phyloP scores from a whole-genome alignment of 2,329 filamentous ascomycete genomes.

The Curvularia verruculosa region DNA sequence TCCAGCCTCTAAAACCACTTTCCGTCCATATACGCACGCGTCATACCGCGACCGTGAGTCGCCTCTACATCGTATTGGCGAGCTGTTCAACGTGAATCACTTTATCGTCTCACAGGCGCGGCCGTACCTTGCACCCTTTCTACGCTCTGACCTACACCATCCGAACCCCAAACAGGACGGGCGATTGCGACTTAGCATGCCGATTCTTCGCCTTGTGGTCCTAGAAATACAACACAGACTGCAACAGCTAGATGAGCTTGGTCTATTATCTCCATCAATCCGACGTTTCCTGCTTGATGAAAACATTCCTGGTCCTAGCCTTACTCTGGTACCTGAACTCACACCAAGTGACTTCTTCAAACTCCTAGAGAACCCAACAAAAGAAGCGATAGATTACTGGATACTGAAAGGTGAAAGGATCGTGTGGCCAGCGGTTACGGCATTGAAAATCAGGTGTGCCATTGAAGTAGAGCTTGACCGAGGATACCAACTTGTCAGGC shows the following conservation, averaged over 20 bases:
- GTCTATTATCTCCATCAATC: slow-evolving; percentile 71
- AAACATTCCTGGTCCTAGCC: slow-evolving; percentile 74
- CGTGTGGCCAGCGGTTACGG: slow-evolving; percentile 88
- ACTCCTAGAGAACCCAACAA: slow-evolving; percentile 81
- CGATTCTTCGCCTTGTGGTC: slow-evolving; percentile 68
- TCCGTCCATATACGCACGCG: slow-evolving; percentile 69
- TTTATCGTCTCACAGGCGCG: slow-evolving; percentile 93
- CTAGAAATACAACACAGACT: slow-evolving; percentile 82
- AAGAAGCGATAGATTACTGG: slow-evolving; percentile 80
- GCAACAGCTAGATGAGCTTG: slow-evolving; percentile 78
- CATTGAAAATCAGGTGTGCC: slow-evolving; percentile 79
- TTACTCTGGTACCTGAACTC: slow-evolving; percentile 84
- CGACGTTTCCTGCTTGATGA: slow-evolving; percentile 83
- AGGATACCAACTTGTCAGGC: slow-evolving; percentile 79
- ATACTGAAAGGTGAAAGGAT: slow-evolving; percentile 82
- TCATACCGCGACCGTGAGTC: slow-evolving; percentile 70
- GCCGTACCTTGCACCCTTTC: slow-evolving; percentile 85
- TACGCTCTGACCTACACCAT: slow-evolving; percentile 80
- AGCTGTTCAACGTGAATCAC: slow-evolving; percentile 92
- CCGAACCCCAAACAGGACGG: slow-evolving; percentile 66
- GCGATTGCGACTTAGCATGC: slow-evolving; percentile 63
- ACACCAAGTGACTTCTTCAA: slow-evolving; percentile 74
- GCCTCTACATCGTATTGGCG: slow-evolving; percentile 73
- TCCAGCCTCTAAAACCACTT: slow-evolving; percentile 64
- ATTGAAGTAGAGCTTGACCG: slow-evolving; percentile 87